Evolutionary conservation across 202 grass and related monocot genomes (phyloP).

Genomic region (Zizania palustris): DNA sequence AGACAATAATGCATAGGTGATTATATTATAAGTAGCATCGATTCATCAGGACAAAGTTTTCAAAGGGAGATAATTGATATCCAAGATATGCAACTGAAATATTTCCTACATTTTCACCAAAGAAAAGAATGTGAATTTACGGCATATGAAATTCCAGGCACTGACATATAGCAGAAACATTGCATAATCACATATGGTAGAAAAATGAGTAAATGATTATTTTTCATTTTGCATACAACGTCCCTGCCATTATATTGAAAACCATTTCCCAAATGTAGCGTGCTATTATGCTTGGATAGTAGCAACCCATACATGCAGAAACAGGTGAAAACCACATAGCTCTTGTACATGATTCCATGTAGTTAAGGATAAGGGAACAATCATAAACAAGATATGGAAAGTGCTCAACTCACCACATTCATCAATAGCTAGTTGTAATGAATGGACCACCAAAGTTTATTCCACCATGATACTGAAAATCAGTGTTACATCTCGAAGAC

Average conservation of each 20-base stretch:
- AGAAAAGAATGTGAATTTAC: too few relatives aligned
- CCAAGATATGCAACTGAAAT: too few relatives aligned
- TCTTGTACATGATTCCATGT: constrained; percentile 14
- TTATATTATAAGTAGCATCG: too few relatives aligned
- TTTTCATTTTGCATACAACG: constrained; percentile 9
- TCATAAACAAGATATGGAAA: not conserved
- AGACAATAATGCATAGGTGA: too few relatives aligned
- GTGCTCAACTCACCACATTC: constrained; percentile 71
- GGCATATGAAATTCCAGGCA: not conserved
- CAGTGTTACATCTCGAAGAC: constrained; percentile 1
- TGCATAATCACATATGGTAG: not conserved
- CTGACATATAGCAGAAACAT: not conserved
- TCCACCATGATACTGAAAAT: constrained; percentile 86
- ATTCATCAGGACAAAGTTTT: too few relatives aligned
- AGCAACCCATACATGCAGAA: not conserved
- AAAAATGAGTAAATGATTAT: not conserved
- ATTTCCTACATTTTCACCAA: too few relatives aligned
- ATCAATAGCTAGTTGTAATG: constrained; percentile 96
- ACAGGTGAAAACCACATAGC: constrained; percentile 19
- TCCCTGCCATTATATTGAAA: not conserved
- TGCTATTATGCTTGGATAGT: constrained; percentile 1
- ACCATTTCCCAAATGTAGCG: not conserved
- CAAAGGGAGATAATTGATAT: too few relatives aligned
- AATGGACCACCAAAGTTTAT: constrained; percentile 98
- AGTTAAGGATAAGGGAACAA: constrained; percentile 25